Base-by-base conservation (phyloP, 345 rosid species). In the Salix brachista region DNA sequence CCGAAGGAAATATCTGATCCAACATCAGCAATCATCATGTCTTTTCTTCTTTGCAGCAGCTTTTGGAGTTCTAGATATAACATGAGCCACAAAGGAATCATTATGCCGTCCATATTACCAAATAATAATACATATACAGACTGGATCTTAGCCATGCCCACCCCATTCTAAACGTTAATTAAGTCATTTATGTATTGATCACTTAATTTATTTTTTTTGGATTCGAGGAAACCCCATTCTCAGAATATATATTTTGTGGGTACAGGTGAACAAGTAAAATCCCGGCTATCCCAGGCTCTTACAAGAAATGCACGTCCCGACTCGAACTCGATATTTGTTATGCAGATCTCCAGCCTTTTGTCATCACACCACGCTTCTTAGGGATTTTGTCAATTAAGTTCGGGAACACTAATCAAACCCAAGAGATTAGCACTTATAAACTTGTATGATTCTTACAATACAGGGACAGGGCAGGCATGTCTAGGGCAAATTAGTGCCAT, bases 1-100 rank as follows among this genome's bases (percentile, higher is more conserved):
- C n/a, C 19, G 28, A 9, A 48, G n/a, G 42, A 71, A 79, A 82
- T 81, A 76, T 80, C 61, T 50, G 71, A 86, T 68, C 85, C 79
- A 84, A 75, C 84, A 83, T 18, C 72, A 75, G 77, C 85, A 89
- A 86, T 92, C 85, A 91, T 89, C 66, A 80, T 86, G 89, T 84
- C 74, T 80, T 50, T 34, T 56, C 58, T 37, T 61, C 71, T 72
- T 74, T 82, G 85, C 37, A 69, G 86, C 92, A 84, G 91, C 89
- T 84, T 90, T 93, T 84, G 77, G 84, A 75, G 86, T 88, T 84
- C 75, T 82, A 76, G 87, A 87, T 80, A 77, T 77, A 77, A 85
- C 85, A 84, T 80, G 90, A 82, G 82, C 80, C 88, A 89, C 80
- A 28, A 44, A 77, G 21, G 77, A 79, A 87, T 70, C 68, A 86